Conservation (phyloP, 805 yeast species). For the Wickerhamiella alocasiicola region DNA sequence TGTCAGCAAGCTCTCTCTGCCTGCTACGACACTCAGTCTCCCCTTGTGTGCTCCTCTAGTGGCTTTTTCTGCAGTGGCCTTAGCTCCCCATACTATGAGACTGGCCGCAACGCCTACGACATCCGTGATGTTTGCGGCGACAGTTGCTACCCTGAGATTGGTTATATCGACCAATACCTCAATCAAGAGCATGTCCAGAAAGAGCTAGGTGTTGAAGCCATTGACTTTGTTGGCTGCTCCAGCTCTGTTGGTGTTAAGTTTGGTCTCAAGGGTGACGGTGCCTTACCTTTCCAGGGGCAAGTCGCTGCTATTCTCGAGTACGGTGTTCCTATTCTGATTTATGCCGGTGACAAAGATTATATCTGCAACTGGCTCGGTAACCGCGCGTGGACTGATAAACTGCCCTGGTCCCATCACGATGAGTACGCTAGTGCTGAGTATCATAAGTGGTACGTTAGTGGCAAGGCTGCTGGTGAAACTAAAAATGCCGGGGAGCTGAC, state of each 20-base stretch:
- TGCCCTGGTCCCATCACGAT: constrained; percentile 53
- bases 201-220: constrained; percentile 71
- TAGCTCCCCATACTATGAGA: constrained; percentile 66
- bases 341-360: constrained; percentile 93
- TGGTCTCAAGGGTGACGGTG: constrained; percentile 78
- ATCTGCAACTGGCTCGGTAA: constrained; percentile 97
- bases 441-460: constrained; percentile 31
- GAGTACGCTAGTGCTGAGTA: constrained; percentile 36
- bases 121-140: constrained; percentile 69
- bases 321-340: constrained; percentile 69
- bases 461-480: constrained; percentile 49
- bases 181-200: constrained; percentile 62
- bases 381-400: constrained; percentile 63
- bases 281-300: constrained; percentile 70
- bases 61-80: constrained; percentile 72
- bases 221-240: constrained; percentile 39
- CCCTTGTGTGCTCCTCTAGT: constrained; percentile 86
- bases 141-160: constrained; percentile 64
- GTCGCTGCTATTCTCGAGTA: constrained; percentile 60
- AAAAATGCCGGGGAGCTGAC: constrained; percentile 64
- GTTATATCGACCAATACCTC: constrained; percentile 60
- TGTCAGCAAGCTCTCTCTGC: constrained; percentile 64
- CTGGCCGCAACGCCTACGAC: constrained; percentile 92
- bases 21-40: constrained; percentile 65
- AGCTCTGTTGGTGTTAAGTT: constrained; percentile 69